Evolutionary conservation across 345 rosid species (phyloP), one percentile per base, ranked within the genome.

Genomic region (Eutrema japonicum): DNA sequence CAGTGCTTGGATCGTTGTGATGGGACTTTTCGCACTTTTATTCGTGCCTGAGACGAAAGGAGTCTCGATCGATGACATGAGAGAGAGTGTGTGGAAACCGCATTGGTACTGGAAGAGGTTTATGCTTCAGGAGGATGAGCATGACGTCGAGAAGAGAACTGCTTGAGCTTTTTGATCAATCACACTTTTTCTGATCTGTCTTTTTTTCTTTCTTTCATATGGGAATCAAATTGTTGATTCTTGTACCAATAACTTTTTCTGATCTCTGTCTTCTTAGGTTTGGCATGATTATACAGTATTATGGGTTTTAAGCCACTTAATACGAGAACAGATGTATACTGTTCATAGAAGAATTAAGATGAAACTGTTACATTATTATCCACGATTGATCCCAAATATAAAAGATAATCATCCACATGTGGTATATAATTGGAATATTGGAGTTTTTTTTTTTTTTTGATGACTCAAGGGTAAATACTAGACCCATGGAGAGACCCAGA

Each of bases 1-100:
- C 9, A 79, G 86, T 0, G 85, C 27, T n/a, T 92, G 90, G 93
- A 85, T 89, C 48, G 3, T 91, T 1, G 57, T 56, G 30, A 91
- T 89, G 96, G 87, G 83, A 18, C 2, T 87, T 5, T 87, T 85
- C 35, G 62, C 80, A 1, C 1, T 74, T n/a, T 84, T 85, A 74
- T 70, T 82, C 47, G 11, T 87, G n/a, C 93, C 90, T 0, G 92
- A 87, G 83, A 87, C 87, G 0, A 86, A 86, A 68, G 82, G 82
- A 5, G 67, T 91, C 13, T 86, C 85, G 12, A 77, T 78, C 32
- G 93, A 89, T 49, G 73, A 42, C 40, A 88, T 84, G 83, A 72
- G 55, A 8, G 89, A 86, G 0, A 71, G 75, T 9, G 88, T 83
- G 10, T 81, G 86, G 86, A 87, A 73, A 10, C 69, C 30, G 33